A percentile compares a stretch with the other conserved stretches of the same genome.
These are phyloP conservation scores for Nothopassalora personata DNA, from an alignment of 2,329 filamentous ascomycete genomes.

Conservation along the genomic window DNA sequence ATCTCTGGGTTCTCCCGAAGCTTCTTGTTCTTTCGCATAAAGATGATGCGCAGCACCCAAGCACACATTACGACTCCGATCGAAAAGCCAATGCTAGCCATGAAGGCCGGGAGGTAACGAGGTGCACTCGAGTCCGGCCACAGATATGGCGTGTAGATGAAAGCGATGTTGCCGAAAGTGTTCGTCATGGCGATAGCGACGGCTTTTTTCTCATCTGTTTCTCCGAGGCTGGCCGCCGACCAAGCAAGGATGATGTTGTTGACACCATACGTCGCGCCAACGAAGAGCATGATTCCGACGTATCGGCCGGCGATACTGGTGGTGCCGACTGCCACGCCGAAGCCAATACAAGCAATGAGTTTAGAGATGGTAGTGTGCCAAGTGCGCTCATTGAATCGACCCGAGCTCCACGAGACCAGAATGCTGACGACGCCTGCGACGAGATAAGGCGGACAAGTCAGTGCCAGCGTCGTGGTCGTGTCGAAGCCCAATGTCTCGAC, in stretches of 20 bases:
- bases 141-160: slow-evolving; percentile 40
- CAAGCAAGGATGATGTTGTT: slow-evolving; percentile 40
- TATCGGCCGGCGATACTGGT: slow-evolving; percentile 18
- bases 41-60: slow-evolving; percentile 22
- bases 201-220: slow-evolving; percentile 42
- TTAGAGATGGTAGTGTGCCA: slow-evolving; percentile 52
- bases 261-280: slow-evolving; percentile 31
- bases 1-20: slow-evolving; percentile 16
- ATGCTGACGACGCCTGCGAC: slow-evolving; percentile 43
- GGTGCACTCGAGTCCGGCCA: slow-evolving; percentile 28
- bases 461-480: slow-evolving; percentile 22
- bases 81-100: slow-evolving; percentile 28
- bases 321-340: slow-evolving; percentile 6
- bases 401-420: slow-evolving; percentile 21
- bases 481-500: background rate
- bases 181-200: slow-evolving; percentile 41
- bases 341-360: slow-evolving; percentile 45
- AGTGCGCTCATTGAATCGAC: slow-evolving; percentile 27
- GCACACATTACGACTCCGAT: slow-evolving; percentile 25
- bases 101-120: slow-evolving; percentile 20
- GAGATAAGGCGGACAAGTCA: slow-evolving; percentile 54
- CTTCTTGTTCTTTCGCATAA: slow-evolving; percentile 24
- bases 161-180: slow-evolving; percentile 35
- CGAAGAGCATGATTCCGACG: slow-evolving; percentile 32
- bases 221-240: slow-evolving; percentile 38